Conservation (phyloP, 495 filamentous ascomycete species). For the Opeltia flavorubescens region DNA sequence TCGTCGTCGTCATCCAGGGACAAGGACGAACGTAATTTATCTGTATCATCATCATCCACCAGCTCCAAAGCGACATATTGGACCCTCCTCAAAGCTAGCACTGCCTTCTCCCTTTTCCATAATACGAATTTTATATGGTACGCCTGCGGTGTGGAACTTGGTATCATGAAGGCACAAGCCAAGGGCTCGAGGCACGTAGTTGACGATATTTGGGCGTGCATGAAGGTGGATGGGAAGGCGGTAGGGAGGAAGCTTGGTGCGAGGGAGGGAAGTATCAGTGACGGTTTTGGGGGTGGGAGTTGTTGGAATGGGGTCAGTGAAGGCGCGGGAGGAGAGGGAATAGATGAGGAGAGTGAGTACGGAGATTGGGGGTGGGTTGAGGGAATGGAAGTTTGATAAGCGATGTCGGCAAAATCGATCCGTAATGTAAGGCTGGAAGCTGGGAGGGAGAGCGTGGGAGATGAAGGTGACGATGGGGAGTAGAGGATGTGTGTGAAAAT, state of each 20-base stretch:
- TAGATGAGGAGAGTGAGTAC: conserved; percentile 3
- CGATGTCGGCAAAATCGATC: no score
- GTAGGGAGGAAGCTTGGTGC: conserved; percentile 2
- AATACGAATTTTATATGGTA: conserved; percentile 39
- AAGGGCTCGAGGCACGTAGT: conserved; percentile 5
- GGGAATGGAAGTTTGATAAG: neutral
- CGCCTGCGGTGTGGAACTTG: conserved; percentile 49
- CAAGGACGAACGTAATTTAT: conserved; percentile 30
- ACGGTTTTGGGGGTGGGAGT: neutral
- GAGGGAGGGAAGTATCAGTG: conserved; percentile 3
- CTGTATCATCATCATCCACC: conserved; percentile 17
- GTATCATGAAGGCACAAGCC: conserved; percentile 41
- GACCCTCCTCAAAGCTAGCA: conserved; percentile 49
- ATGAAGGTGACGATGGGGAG: neutral
- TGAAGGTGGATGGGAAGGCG: conserved; percentile 9
- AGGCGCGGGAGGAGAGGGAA: neutral
- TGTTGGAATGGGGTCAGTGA: neutral
- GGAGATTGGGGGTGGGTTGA: neutral
- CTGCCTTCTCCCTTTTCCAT: conserved; percentile 35
- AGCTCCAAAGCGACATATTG: conserved; percentile 29
- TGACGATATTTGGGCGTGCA: conserved; percentile 3
- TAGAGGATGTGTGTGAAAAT: no score
- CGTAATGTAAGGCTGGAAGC: neutral
- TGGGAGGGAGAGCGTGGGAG: neutral
- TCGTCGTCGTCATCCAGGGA: conserved; percentile 13